phyloP scores from a whole-genome alignment of 345 rosid genomes.

The Raphanus raphanistrum region DNA sequence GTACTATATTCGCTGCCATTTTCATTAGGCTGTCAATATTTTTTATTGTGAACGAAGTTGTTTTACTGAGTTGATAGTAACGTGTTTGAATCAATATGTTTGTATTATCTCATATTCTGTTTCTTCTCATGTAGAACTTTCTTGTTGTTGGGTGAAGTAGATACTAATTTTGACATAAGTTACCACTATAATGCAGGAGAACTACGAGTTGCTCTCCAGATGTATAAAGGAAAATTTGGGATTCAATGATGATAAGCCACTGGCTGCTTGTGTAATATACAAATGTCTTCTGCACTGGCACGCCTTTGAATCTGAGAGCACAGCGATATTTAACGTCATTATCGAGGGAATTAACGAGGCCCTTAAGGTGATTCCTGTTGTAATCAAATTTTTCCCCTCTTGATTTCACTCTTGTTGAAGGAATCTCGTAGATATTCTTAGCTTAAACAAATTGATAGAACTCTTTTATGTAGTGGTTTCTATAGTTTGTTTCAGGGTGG shows the following conservation, averaged over 20 bases:
- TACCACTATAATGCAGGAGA: slow-evolving; percentile 58
- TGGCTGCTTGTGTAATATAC: slow-evolving; percentile 87
- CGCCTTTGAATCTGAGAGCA: slow-evolving; percentile 90
- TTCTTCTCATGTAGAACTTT: slow-evolving; percentile 12
- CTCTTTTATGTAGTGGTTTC: slow-evolving; percentile 15
- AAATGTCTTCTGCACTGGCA: slow-evolving; percentile 94
- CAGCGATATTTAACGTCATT: slow-evolving; percentile 79
- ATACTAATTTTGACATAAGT: slow-evolving; percentile 13
- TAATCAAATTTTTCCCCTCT: slow-evolving; percentile 11
- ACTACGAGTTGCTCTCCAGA: slow-evolving; percentile 77
- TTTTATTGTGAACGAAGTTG: slow-evolving; percentile 5
- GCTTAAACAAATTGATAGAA: background rate
- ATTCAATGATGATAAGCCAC: slow-evolving; percentile 74
- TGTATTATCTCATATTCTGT: slow-evolving; percentile 14
- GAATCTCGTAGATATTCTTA: slow-evolving; percentile 7
- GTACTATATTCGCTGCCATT: slow-evolving; percentile 38
- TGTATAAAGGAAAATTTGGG: slow-evolving; percentile 88
- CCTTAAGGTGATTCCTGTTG: slow-evolving; percentile 57
- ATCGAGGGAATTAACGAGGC: slow-evolving; percentile 87
- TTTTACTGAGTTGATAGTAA: slow-evolving; percentile 4
- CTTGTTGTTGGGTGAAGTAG: slow-evolving; percentile 20
- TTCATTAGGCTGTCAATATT: slow-evolving; percentile 27
- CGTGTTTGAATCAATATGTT: slow-evolving; percentile 2
- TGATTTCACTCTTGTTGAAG: slow-evolving; percentile 12
- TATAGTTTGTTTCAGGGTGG: slow-evolving; percentile 60